Conservation (phyloP, 73 alveolate genomes). For the Symbiodinium pilosum region DNA sequence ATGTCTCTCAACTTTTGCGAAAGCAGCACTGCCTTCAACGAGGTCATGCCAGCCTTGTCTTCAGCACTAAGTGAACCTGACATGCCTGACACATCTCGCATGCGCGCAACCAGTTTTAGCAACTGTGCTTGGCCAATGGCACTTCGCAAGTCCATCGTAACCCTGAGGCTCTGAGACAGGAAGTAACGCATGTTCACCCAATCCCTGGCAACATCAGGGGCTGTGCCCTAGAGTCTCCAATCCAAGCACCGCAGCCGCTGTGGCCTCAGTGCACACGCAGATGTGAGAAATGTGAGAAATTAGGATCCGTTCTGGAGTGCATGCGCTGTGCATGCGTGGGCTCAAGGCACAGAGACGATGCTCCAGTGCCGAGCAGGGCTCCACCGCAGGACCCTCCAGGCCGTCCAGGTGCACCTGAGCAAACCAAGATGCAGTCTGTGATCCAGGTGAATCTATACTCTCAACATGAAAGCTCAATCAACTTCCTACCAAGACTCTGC, state of each 20-base stretch:
- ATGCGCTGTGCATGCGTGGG: not conserved
- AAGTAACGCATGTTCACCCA: too few species aligned
- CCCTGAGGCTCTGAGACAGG: slow-evolving; percentile 4
- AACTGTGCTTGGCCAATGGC: not conserved
- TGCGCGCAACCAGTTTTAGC: not conserved
- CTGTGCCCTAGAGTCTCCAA: slow-evolving; percentile 11
- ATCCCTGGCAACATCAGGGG: not conserved
- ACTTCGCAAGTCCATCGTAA: slow-evolving; percentile 54
- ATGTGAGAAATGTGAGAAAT: not conserved
- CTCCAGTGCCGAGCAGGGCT: not conserved
- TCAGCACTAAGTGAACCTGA: not conserved
- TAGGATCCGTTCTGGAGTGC: not conserved
- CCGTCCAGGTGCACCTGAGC: too few species aligned
- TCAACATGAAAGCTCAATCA: too few species aligned
- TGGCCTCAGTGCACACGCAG: not conserved
- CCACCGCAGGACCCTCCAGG: not conserved
- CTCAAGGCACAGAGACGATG: not conserved
- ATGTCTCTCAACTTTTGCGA: slow-evolving; percentile 59
- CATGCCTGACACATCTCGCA: too few species aligned
- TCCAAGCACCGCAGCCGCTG: slow-evolving; percentile 62
- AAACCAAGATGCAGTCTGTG: too few species aligned
- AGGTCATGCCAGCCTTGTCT: slow-evolving; percentile 68
- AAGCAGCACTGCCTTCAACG: slow-evolving; percentile 84
- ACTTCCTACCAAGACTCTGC: too few species aligned
- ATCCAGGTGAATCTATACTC: too few species aligned